Conservation (phyloP, 352 stramenopile genomes). For the Phytophthora foliorum region DNA sequence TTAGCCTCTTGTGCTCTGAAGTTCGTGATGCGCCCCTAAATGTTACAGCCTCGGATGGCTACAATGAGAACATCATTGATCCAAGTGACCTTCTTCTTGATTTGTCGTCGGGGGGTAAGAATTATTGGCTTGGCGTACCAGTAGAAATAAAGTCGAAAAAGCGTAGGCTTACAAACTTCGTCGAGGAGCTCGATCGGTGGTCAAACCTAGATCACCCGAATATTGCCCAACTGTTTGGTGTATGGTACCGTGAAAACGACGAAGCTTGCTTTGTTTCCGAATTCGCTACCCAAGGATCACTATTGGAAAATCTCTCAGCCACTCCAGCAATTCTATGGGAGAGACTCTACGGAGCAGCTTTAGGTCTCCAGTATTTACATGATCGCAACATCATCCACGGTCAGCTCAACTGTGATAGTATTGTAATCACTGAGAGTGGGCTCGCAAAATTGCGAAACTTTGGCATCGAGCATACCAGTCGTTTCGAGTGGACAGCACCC, state of each 20-base stretch:
- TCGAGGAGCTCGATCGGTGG: conserved; percentile 28
- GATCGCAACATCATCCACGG: conserved; percentile 27
- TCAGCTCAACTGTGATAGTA: conserved; percentile 18
- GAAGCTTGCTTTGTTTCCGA: conserved; percentile 31
- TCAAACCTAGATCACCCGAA: conserved; percentile 27
- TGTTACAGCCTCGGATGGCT: not conserved
- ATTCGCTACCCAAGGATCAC: conserved; percentile 1
- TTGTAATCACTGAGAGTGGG: conserved; percentile 19
- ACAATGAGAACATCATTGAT: conserved; percentile 15
- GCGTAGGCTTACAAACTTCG: not conserved
- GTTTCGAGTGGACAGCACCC: not conserved
- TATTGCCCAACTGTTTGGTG: conserved; percentile 29
- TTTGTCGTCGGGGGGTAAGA: not conserved
- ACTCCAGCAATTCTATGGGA: conserved; percentile 3
- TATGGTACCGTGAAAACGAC: conserved; percentile 2
- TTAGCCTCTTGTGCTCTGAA: not conserved
- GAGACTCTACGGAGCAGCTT: conserved; percentile 29
- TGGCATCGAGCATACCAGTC: not conserved
- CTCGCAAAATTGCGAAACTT: conserved; percentile 26
- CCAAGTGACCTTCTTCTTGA: no score
- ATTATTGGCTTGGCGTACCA: conserved; percentile 8
- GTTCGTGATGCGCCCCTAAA: not conserved
- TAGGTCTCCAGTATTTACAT: conserved; percentile 42
- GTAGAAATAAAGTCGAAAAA: conserved; percentile 10
- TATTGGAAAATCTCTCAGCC: not conserved